Evolutionary conservation across 352 stramenopile genomes (phyloP).

Genomic region (Elongisporangium undulatum): DNA sequence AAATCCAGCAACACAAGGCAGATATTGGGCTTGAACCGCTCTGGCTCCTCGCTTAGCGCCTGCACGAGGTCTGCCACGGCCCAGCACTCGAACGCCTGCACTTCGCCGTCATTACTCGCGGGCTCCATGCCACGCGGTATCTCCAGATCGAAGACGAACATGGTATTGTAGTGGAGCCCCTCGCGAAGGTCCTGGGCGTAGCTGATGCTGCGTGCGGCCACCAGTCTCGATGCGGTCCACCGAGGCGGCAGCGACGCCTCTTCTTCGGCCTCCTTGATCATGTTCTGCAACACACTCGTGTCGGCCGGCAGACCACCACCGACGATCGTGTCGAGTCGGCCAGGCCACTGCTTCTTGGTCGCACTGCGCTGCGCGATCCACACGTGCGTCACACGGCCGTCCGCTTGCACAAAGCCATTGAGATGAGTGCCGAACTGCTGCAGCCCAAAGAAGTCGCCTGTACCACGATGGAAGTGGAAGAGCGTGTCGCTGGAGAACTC

Average conservation of each 20-base stretch:
- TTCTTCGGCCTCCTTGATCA: constrained; percentile 68
- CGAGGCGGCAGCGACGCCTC: constrained; percentile 40
- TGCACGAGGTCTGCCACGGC: constrained; percentile 27
- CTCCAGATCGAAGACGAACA: constrained; percentile 68
- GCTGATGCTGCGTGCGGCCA: constrained; percentile 42
- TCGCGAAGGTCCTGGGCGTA: constrained; percentile 52
- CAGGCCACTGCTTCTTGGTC: constrained; percentile 46
- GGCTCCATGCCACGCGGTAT: constrained; percentile 30
- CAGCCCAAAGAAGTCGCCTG: constrained; percentile 56
- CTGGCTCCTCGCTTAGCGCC: constrained; percentile 33
- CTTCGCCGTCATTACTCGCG: constrained; percentile 51
- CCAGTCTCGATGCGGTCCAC: constrained; percentile 29
- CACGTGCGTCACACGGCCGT: constrained; percentile 29
- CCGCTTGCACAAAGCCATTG: constrained; percentile 55
- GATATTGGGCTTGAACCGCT: constrained; percentile 70
- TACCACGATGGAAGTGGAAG: constrained; percentile 63
- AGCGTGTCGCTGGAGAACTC: constrained; percentile 34
- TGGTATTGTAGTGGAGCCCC: constrained; percentile 62
- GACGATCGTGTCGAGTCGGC: constrained; percentile 55
- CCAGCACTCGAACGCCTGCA: constrained; percentile 59
- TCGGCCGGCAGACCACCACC: constrained; percentile 46
- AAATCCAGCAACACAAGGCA: constrained; percentile 67
- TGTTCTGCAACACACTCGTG: constrained; percentile 57
- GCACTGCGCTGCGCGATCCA: constrained; percentile 58
- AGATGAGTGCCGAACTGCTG: constrained; percentile 65